Evolutionary conservation across 179 eudicot species (phyloP).

Genomic region (Silene noctiflora): DNA sequence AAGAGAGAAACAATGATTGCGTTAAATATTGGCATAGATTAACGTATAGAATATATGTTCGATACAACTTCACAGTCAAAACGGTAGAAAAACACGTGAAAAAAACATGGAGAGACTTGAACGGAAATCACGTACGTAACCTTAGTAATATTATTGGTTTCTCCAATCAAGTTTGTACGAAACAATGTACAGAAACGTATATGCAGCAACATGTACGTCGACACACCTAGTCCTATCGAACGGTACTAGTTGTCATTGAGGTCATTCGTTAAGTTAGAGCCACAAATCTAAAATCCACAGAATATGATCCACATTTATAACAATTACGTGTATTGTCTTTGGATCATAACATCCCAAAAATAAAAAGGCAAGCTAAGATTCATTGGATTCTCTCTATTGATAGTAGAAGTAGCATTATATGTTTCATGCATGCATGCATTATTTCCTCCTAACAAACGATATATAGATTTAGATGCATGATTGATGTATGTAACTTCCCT

Average conservation of each 20-base stretch:
- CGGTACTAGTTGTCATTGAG: neutral
- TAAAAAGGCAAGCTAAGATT: slow-evolving; percentile 11
- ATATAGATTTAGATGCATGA: neutral
- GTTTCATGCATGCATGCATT: slow-evolving; percentile 11
- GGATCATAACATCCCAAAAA: neutral
- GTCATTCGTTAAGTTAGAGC: neutral
- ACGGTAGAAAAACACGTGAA: too few relatives aligned
- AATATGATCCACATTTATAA: neutral
- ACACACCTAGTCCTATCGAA: slow-evolving; percentile 8
- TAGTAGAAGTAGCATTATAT: neutral
- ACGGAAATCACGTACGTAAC: too few relatives aligned
- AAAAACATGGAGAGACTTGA: too few relatives aligned
- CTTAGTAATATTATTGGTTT: too few relatives aligned
- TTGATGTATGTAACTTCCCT: slow-evolving; percentile 22
- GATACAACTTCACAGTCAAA: too few relatives aligned
- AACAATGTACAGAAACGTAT: too few relatives aligned
- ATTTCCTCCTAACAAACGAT: neutral
- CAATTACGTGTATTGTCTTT: slow-evolving; percentile 1
- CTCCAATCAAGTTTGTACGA: too few relatives aligned
- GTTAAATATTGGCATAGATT: too few relatives aligned
- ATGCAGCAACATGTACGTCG: slow-evolving; percentile 2
- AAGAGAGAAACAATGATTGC: too few relatives aligned
- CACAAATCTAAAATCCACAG: slow-evolving; percentile 1
- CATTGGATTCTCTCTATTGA: slow-evolving; percentile 9
- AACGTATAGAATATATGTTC: too few relatives aligned